Evolutionary conservation across 306 rosid genomes (phyloP).

Genomic region (Cotoneaster glaucophyllus): DNA sequence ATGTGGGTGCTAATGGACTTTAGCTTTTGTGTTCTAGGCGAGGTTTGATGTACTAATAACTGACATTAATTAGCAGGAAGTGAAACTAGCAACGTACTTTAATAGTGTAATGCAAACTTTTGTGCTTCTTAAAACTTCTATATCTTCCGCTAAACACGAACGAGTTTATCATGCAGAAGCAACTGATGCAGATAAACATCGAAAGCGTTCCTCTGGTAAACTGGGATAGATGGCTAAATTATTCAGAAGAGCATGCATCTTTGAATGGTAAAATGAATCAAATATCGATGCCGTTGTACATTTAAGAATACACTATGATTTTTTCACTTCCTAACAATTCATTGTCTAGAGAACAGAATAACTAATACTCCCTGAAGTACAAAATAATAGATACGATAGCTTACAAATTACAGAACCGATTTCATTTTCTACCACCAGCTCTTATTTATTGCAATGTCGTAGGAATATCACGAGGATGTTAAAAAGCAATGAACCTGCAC

Average conservation of each 20-base stretch:
- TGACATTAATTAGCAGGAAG: constrained; percentile 8
- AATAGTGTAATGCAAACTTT: neutral
- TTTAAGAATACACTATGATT: constrained; percentile 13
- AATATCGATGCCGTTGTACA: neutral
- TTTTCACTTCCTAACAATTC: constrained; percentile 21
- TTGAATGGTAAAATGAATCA: constrained; percentile 8
- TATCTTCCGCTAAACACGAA: neutral
- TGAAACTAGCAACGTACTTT: neutral
- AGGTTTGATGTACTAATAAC: constrained; percentile 13
- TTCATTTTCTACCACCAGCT: constrained; percentile 22
- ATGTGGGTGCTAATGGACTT: neutral
- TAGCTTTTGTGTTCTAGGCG: constrained; percentile 14
- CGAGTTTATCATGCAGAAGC: neutral
- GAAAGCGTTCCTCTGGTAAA: neutral
- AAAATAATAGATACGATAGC: constrained; percentile 22
- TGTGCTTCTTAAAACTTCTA: neutral
- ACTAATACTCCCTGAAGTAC: constrained; percentile 11
- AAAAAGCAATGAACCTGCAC: constrained; percentile 28
- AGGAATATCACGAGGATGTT: constrained; percentile 27
- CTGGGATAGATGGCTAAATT: too few species aligned
- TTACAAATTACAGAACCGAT: constrained; percentile 16
- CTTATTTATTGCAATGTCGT: constrained; percentile 42
- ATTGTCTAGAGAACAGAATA: neutral
- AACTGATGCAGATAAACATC: neutral
- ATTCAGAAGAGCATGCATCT: neutral